These are phyloP conservation scores for Trichoderma koningii DNA, from an alignment of 2,329 filamentous ascomycete genomes.

Conservation along the genomic window DNA sequence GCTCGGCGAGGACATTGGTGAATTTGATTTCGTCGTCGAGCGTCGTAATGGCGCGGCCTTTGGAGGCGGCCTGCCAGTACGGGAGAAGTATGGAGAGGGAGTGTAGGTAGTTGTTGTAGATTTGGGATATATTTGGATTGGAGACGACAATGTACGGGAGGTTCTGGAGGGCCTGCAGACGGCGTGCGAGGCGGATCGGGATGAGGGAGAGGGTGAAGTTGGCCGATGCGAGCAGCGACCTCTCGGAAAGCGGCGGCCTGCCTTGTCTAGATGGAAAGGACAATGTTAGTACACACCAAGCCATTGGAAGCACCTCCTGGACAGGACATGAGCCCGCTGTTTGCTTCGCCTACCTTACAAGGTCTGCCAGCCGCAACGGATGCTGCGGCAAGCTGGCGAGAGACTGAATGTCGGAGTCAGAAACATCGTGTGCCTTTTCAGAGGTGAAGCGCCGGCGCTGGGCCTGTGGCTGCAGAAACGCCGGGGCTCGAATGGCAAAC, in stretches of 20 bases:
- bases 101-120: slow-evolving; percentile 95
- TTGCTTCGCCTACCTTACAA: slow-evolving; percentile 68
- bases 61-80: slow-evolving; percentile 60
- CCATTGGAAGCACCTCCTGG: too few species aligned
- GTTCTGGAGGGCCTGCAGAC: slow-evolving; percentile 89
- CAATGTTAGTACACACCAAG: neutral
- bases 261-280: slow-evolving; percentile 57
- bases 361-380: slow-evolving; percentile 79
- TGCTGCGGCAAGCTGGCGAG: slow-evolving; percentile 79
- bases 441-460: slow-evolving; percentile 29
- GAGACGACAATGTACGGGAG: slow-evolving; percentile 97
- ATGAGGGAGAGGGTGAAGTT: slow-evolving; percentile 95
- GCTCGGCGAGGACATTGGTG: slow-evolving; percentile 87
- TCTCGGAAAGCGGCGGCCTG: slow-evolving; percentile 77
- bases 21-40: slow-evolving; percentile 88
- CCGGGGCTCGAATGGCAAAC: slow-evolving; percentile 7
- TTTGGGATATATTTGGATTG: slow-evolving; percentile 92
- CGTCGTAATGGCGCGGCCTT: slow-evolving; percentile 50
- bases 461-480: neutral
- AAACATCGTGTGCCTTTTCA: slow-evolving; percentile 43
- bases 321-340: neutral
- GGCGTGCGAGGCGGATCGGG: slow-evolving; percentile 87
- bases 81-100: slow-evolving; percentile 88
- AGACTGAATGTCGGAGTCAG: slow-evolving; percentile 75
- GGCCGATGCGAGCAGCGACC: slow-evolving; percentile 82